These are phyloP conservation scores for Cyberlindnera maritima DNA, from an alignment of 805 yeast genomes.

Conservation along the genomic window DNA sequence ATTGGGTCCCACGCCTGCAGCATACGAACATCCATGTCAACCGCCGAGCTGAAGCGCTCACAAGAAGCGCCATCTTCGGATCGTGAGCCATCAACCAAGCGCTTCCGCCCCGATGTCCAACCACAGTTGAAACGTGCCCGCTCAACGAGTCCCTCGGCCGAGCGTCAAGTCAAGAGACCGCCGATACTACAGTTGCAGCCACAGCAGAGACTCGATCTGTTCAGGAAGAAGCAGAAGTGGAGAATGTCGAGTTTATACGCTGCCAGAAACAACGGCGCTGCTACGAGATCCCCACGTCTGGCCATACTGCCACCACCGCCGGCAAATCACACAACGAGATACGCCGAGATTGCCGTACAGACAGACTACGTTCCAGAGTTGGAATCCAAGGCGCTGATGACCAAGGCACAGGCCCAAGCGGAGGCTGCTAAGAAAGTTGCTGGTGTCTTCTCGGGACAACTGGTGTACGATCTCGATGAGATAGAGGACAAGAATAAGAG, in stretches of 20 bases:
- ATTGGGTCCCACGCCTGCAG: too few relatives aligned
- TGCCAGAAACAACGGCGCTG: conserved; percentile 11
- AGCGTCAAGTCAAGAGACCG: conserved; percentile 29
- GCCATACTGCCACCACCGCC: neutral
- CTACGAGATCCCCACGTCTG: conserved; percentile 4
- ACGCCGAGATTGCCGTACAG: conserved; percentile 25
- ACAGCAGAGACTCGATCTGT: conserved; percentile 24
- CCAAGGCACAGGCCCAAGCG: conserved; percentile 11
- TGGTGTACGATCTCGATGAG: conserved; percentile 25
- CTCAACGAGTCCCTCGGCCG: conserved; percentile 4
- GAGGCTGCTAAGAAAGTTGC: conserved; percentile 24
- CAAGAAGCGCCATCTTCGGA: neutral
- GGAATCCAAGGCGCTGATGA: conserved; percentile 14
- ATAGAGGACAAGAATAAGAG: conserved; percentile 18
- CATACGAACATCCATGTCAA: neutral
- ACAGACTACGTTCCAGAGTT: conserved; percentile 23
- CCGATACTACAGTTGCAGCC: conserved; percentile 28
- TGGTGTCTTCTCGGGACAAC: conserved; percentile 28
- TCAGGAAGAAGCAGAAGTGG: conserved; percentile 29
- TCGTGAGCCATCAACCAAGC: neutral
- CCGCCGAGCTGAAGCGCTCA: neutral
- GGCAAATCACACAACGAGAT: neutral
- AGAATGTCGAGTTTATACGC: conserved; percentile 26
- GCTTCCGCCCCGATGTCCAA: neutral
- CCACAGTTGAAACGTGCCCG: conserved; percentile 7